Evolutionary conservation across 2,329 filamentous ascomycete species (phyloP).

Genomic region (Ophiosphaerella narmari): DNA sequence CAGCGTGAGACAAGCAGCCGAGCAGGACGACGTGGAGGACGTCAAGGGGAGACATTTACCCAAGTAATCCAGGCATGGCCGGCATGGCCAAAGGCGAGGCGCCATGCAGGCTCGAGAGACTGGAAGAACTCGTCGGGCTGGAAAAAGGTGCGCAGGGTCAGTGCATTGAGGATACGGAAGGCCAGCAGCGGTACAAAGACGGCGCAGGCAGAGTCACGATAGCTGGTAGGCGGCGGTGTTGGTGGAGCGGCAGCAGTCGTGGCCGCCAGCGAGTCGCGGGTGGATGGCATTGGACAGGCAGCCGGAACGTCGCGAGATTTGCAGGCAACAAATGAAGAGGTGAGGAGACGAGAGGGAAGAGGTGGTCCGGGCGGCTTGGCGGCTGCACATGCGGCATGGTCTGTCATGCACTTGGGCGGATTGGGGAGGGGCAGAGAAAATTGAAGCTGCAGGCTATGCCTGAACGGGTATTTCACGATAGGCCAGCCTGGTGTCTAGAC

Average conservation of each 20-base stretch:
- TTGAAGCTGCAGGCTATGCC: constrained; percentile 33
- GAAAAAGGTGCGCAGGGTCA: constrained; percentile 86
- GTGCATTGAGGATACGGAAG: constrained; percentile 79
- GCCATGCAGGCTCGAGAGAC: constrained; percentile 91
- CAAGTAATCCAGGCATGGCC: constrained; percentile 94
- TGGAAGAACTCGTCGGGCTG: constrained; percentile 99
- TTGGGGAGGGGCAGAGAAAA: constrained; percentile 27
- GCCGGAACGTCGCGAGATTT: too few relatives aligned
- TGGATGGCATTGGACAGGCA: constrained; percentile 29
- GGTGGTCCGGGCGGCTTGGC: constrained; percentile 21
- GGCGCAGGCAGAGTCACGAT: constrained; percentile 38
- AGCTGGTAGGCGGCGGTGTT: constrained; percentile 23
- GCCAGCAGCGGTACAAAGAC: constrained; percentile 56
- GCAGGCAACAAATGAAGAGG: constrained; percentile 24
- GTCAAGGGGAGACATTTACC: constrained; percentile 60
- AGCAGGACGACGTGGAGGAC: constrained; percentile 3
- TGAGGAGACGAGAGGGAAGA: constrained; percentile 8
- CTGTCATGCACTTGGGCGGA: constrained; percentile 27
- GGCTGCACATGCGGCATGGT: constrained; percentile 22
- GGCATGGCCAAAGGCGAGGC: constrained; percentile 75
- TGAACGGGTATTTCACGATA: constrained; percentile 42
- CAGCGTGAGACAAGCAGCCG: constrained; percentile 34
- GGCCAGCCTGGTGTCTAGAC: constrained; percentile 31
- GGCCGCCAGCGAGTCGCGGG: constrained; percentile 35
- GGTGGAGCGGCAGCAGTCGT: constrained; percentile 35